These are phyloP conservation scores for Colletotrichum sp. DNA, from an alignment of 2,329 filamentous ascomycete genomes.

Conservation along the genomic window DNA sequence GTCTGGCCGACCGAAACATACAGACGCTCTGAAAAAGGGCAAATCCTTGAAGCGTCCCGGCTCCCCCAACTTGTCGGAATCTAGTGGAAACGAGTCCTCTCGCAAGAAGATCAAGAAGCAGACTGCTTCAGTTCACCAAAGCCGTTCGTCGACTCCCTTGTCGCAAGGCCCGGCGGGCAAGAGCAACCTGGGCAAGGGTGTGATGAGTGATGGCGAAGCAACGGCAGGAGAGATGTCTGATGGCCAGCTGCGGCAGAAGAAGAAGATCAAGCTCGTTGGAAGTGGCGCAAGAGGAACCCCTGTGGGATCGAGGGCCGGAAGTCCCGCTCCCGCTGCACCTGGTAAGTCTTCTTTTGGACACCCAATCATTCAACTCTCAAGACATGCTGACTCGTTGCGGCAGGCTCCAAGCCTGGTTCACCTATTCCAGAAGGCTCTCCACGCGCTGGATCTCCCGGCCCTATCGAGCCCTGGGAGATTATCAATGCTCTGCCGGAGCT, in stretches of 20 bases:
- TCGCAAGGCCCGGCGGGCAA: slow-evolving; percentile 43
- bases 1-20: slow-evolving; percentile 50
- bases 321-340: slow-evolving; percentile 53
- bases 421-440: slow-evolving; percentile 21
- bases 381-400: background rate
- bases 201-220: slow-evolving; percentile 74
- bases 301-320: slow-evolving; percentile 64
- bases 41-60: slow-evolving; percentile 81
- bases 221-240: slow-evolving; percentile 73
- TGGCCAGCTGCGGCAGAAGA: slow-evolving; percentile 47
- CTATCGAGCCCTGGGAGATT: slow-evolving; percentile 58
- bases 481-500: slow-evolving; percentile 55
- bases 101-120: slow-evolving; percentile 82
- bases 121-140: slow-evolving; percentile 50
- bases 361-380: too few species aligned
- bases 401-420: slow-evolving; percentile 25
- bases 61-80: slow-evolving; percentile 87
- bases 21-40: slow-evolving; percentile 56
- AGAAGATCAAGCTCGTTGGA: slow-evolving; percentile 60
- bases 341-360: slow-evolving; percentile 33
- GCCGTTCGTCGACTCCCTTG: slow-evolving; percentile 61
- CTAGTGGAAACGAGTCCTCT: slow-evolving; percentile 87
- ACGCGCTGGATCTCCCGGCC: slow-evolving; percentile 39
- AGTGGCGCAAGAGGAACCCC: slow-evolving; percentile 56
- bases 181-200: slow-evolving; percentile 55